Evolutionary conservation across 139 green algal species (phyloP).

Genomic region (Haematococcus lacustris): DNA sequence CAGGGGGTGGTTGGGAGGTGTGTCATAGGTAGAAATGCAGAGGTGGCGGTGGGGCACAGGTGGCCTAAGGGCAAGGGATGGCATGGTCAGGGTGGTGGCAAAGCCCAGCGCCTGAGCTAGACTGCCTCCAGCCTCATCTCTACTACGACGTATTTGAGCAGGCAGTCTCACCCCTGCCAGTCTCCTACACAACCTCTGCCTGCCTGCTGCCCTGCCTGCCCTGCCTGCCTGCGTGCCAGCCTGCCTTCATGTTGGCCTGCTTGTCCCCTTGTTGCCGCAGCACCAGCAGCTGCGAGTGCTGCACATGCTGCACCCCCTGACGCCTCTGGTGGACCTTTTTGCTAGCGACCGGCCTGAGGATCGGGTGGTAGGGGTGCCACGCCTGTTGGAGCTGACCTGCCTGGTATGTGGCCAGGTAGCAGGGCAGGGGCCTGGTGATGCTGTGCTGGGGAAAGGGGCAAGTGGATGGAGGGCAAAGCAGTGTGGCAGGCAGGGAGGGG

Average conservation of each 20-base stretch:
- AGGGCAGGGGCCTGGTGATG: not conserved
- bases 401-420: not conserved
- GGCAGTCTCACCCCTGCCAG: no score
- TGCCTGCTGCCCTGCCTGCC: no score
- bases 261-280: not conserved
- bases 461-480: no score
- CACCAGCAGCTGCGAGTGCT: not conserved
- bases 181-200: no score
- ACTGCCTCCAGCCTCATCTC: no score
- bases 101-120: no score
- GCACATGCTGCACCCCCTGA: conserved; percentile 1
- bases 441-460: not conserved
- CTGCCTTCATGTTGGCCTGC: no score
- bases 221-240: no score
- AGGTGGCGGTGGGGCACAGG: not conserved
- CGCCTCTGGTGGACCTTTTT: not conserved
- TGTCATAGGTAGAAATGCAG: not conserved
- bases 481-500: no score
- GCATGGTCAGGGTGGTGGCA: no score
- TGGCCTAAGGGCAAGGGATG: not conserved
- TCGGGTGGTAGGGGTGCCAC: not conserved
- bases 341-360: not conserved
- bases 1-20: not conserved
- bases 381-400: not conserved
- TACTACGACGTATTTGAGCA: no score